Evolutionary conservation across 2,329 filamentous ascomycete species (phyloP).

Genomic region (Calonectria fujianensis): DNA sequence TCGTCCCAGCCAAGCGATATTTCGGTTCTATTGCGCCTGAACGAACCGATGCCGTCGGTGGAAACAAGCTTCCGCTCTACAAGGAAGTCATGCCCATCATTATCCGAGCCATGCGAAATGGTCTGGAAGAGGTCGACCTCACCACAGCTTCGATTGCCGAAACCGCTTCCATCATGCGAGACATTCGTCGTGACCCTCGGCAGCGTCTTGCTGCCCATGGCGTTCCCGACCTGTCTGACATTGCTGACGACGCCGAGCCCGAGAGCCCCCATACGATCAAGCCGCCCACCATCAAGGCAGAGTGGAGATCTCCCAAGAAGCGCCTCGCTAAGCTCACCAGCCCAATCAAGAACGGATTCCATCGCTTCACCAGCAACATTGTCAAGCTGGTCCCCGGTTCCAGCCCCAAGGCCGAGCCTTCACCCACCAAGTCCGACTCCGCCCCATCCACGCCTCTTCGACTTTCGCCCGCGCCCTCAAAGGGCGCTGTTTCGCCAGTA

Average conservation of each 20-base stretch:
- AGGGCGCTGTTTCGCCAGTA: conserved; percentile 1
- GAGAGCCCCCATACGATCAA: conserved; percentile 52
- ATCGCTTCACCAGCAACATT: conserved; percentile 55
- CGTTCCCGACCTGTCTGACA: conserved; percentile 52
- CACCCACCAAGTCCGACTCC: conserved; percentile 57
- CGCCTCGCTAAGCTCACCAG: conserved; percentile 52
- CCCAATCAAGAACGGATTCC: conserved; percentile 53
- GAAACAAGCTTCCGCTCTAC: conserved; percentile 55
- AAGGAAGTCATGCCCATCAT: conserved; percentile 53
- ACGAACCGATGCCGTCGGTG: conserved; percentile 43
- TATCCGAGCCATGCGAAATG: conserved; percentile 47
- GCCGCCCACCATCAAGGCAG: conserved; percentile 48
- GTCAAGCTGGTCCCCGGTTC: conserved; percentile 56
- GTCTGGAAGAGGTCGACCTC: conserved; percentile 51
- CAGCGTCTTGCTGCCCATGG: conserved; percentile 50
- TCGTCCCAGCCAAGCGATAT: conserved; percentile 57
- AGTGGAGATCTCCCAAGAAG: conserved; percentile 59
- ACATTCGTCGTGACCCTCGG: conserved; percentile 50
- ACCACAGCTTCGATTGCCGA: conserved; percentile 54
- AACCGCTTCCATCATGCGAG: conserved; percentile 46
- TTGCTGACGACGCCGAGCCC: conserved; percentile 56
- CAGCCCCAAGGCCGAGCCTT: conserved; percentile 52
- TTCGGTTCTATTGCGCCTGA: conserved; percentile 44
- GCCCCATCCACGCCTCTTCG: conserved; percentile 54
- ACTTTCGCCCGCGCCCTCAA: conserved; percentile 40